Percentiles rank a stretch among this genome's conserved stretches.
Evolutionary conservation across 192 early-diverging fungal genomes (phyloP).

Genomic region (Backusella parvicylindrica): DNA sequence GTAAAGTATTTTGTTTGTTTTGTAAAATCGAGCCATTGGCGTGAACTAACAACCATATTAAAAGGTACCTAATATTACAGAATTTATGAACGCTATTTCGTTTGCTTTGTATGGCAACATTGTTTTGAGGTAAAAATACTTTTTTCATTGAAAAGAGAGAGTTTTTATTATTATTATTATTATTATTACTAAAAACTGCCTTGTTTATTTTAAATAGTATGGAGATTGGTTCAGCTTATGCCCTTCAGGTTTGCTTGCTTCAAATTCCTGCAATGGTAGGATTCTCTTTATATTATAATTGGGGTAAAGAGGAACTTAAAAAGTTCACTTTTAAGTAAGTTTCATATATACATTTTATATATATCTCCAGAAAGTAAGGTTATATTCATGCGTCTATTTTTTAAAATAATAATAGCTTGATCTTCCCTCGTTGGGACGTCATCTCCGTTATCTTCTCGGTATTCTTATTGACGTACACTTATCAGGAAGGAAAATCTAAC

Average conservation of each 20-base stretch:
- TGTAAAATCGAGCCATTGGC: not conserved
- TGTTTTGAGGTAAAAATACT: slow-evolving; percentile 37
- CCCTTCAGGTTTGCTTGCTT: slow-evolving; percentile 89
- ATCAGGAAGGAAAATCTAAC: slow-evolving; percentile 93
- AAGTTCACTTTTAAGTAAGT: slow-evolving; percentile 35
- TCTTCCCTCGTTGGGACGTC: slow-evolving; percentile 41
- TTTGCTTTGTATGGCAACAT: slow-evolving; percentile 92
- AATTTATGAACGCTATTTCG: slow-evolving; percentile 92
- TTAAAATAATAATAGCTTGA: slow-evolving; percentile 19
- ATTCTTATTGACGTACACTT: slow-evolving; percentile 85
- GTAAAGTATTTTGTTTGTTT: slow-evolving; percentile 28
- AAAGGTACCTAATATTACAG: slow-evolving; percentile 81
- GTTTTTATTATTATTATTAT: not conserved
- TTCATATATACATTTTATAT: not conserved
- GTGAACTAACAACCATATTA: not conserved
- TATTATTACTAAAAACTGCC: not conserved
- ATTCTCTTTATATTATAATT: slow-evolving; percentile 66
- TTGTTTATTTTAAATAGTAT: slow-evolving; percentile 36
- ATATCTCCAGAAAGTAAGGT: not conserved
- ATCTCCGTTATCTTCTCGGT: slow-evolving; percentile 46
- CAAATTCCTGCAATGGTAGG: slow-evolving; percentile 94
- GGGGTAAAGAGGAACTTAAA: slow-evolving; percentile 25
- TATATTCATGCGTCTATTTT: not conserved
- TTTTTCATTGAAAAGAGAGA: too few relatives aligned
- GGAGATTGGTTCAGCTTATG: slow-evolving; percentile 96